Evolutionary conservation across 2,329 filamentous ascomycete genomes (phyloP), one percentile per base, ranked within the genome.

Genomic region (Exophiala dermatitidis): DNA sequence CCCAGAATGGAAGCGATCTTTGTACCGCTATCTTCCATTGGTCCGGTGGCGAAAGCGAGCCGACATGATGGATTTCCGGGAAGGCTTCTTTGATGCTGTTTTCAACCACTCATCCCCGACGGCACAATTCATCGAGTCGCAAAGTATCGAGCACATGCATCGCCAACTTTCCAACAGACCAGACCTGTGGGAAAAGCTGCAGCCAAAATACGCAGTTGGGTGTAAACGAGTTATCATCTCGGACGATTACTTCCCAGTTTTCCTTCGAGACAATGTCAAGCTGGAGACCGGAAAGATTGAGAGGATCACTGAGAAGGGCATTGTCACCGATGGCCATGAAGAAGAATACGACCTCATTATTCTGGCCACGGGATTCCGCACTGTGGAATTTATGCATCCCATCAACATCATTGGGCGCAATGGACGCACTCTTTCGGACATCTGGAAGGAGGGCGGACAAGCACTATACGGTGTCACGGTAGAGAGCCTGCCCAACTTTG

Each of bases 291-390:
- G 68, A 2, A 63, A 63, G 0, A 81, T 82, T 54, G 62, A 68
- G 8, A 64, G 66, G 3, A 73, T 81, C 46, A 74, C 73, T 0
- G 67, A 67, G 3, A 71, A 64, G 0, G 75, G 77, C 0, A 73
- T 83, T 46, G 67, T 73, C 28, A 71, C 78, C 0, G 70, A 68
- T 1, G 72, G 68, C 2, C 63, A 62, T 2, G 69, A 70, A n/a
- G 65, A 73, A 41, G 71, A 76, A 19, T 77, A 77, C 61, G 80
- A 83, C 60, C 64, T 82, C 12, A 71, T 83, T 9, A 68, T 83
- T 28, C 71, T 78, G 5, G 80, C 80, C 0, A 83, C 80, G 0
- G 80, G 80, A 0, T 83, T 83, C 69, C 71, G 74, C 28, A 77
- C 80, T 0, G 73, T 77, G 0, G 75, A 82, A 43, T 83, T 83